phyloP scores from a whole-genome alignment of 1,284 basidiomycete genomes.

The Ganoderma resinaceum region DNA sequence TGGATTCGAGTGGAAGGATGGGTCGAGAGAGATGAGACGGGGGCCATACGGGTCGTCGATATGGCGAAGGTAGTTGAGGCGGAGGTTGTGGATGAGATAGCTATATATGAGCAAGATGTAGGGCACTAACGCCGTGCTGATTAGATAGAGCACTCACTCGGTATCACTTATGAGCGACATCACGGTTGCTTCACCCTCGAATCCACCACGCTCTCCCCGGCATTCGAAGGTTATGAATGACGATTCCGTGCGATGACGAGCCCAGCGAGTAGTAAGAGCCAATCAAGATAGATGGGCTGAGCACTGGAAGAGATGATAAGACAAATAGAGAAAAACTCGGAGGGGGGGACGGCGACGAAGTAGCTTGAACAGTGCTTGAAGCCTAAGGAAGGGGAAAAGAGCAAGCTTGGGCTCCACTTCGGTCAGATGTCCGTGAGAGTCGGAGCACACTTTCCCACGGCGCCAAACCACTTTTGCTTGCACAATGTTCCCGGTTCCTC shows the following conservation, averaged over 20 bases:
- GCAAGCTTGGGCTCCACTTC: too few relatives aligned
- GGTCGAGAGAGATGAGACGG: conserved; percentile 80
- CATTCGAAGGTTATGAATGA: not conserved
- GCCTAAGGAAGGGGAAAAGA: too few relatives aligned
- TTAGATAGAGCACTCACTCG: conserved; percentile 46
- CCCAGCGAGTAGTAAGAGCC: not conserved
- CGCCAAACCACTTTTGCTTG: not conserved
- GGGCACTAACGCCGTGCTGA: not conserved
- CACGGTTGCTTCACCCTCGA: not conserved
- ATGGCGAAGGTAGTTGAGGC: conserved; percentile 87
- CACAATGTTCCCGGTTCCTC: not conserved
- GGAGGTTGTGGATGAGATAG: conserved; percentile 85
- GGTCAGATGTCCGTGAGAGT: not conserved
- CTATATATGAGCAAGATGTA: conserved; percentile 50
- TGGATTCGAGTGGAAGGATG: conserved; percentile 76
- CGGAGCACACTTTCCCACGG: not conserved
- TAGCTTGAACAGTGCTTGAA: too few relatives aligned
- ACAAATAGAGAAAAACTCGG: not conserved
- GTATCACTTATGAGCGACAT: conserved; percentile 76
- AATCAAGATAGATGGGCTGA: not conserved
- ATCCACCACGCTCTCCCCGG: not conserved
- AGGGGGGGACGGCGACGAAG: not conserved
- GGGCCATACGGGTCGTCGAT: conserved; percentile 86
- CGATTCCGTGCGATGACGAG: not conserved
- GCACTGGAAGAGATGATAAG: not conserved